Evolutionary conservation across 306 rosid genomes (phyloP), one percentile per base, ranked within the genome.

Genomic region (Rubus idaeus): DNA sequence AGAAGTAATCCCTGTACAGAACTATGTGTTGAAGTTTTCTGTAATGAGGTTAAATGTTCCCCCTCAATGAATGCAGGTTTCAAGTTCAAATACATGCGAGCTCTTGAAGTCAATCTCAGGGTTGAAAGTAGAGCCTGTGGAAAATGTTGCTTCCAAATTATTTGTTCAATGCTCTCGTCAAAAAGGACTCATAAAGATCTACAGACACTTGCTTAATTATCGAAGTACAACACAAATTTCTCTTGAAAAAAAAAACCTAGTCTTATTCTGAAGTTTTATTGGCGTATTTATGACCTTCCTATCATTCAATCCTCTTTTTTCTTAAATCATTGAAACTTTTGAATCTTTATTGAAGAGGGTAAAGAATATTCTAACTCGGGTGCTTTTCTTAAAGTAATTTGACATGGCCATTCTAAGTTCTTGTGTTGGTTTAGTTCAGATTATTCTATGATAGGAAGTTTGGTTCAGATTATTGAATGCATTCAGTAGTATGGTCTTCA

Each of bases 151-250:
- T 73, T 91, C 97, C 78, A 95, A 95, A 83, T 84, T 95, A 81
- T 92, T 95, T 84, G 99, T 95, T 73, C 99, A 95, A 77, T 95
- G 99, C 83, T 95, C 99, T 82, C 97, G 97, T 81, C 99, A 95
- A 85, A 92, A 89, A 85, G 97, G 96, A 77, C 97, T 95, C 57
- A 74, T 95, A 84, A 92, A 95, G 91, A 92, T 95, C 83, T 95
- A 95, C 91, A 87, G 92, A 80, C 99, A 95, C 88, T 87, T 95
- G 89, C 91, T 95, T 74, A 95, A 95, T 78, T 95, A 88, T 84
- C 94, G 6, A 89, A 91, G 98, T 95, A 92, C 47, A 50, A 50
- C 76, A 60, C 77, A 64, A 44, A 63, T 10, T 52, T 57, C 69
- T 42, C 75, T 16, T 23, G 47, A 30, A 71, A 47, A 44, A 47